A percentile compares a stretch with the other conserved stretches of the same genome.
phyloP scores from a whole-genome alignment of 1,284 basidiomycete genomes.

The Trichosporon sp. region DNA sequence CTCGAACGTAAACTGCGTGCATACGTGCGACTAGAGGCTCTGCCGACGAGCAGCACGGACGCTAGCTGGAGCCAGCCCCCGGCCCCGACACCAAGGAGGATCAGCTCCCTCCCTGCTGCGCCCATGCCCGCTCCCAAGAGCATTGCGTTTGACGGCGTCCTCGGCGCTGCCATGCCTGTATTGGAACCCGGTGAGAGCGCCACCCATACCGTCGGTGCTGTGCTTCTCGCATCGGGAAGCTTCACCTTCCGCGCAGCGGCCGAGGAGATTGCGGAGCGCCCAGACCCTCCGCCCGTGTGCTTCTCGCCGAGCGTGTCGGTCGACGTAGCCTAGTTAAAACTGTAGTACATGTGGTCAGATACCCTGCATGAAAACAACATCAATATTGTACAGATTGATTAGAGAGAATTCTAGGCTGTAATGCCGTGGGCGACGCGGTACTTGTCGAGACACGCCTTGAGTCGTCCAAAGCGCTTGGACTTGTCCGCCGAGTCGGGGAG shows the following conservation, averaged over 20 bases:
- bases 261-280: slow-evolving; percentile 40
- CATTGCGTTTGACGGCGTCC: slow-evolving; percentile 69
- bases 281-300: slow-evolving; percentile 31
- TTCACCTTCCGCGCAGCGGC: slow-evolving; percentile 67
- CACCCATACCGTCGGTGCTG: slow-evolving; percentile 65
- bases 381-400: neutral
- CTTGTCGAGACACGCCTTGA: slow-evolving; percentile 37
- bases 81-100: slow-evolving; percentile 27
- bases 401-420: neutral
- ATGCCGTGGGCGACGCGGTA: slow-evolving; percentile 32
- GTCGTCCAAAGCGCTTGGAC: slow-evolving; percentile 38
- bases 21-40: slow-evolving; percentile 47
- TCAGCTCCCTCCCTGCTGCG: slow-evolving; percentile 43
- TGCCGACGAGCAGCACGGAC: slow-evolving; percentile 39
- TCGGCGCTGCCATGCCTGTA: slow-evolving; percentile 65
- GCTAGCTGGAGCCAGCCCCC: slow-evolving; percentile 39
- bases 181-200: slow-evolving; percentile 61
- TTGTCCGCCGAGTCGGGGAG: slow-evolving; percentile 29
- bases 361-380: slow-evolving; percentile 26
- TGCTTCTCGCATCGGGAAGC: slow-evolving; percentile 72
- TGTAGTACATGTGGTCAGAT: slow-evolving; percentile 7
- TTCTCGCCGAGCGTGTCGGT: slow-evolving; percentile 37
- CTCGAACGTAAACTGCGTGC: slow-evolving; percentile 46
- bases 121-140: slow-evolving; percentile 63
- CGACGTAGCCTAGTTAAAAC: slow-evolving; percentile 22